phyloP scores from a whole-genome alignment of 2,329 filamentous ascomycete species.

The Trichoderma koningiopsis region DNA sequence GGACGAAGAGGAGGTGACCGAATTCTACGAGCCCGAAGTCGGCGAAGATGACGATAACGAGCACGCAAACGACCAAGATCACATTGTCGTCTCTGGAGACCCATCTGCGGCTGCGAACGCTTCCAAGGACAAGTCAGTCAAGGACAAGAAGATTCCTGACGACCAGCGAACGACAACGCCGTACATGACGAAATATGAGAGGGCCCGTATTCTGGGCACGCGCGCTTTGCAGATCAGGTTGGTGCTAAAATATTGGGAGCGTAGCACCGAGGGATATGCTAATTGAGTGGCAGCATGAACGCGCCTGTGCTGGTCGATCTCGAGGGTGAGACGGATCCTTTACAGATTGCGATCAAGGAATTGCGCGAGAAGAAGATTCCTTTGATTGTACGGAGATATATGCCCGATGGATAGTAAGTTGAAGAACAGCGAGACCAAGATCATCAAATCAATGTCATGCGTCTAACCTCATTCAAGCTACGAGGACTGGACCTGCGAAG shows the following conservation, averaged over 20 bases:
- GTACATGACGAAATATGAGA: conserved; percentile 99
- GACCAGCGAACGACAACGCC: conserved; percentile 90
- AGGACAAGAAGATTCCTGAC: conserved; percentile 87
- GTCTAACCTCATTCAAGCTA: conserved; percentile 62
- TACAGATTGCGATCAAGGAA: conserved; percentile 98
- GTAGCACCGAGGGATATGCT: conserved; percentile 26
- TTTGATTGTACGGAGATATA: conserved; percentile 88
- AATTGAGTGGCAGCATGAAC: conserved; percentile 72
- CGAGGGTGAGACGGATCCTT: conserved; percentile 94
- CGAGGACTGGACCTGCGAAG: conserved; percentile 99
- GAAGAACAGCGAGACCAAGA: not conserved
- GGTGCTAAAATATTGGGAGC: conserved; percentile 38
- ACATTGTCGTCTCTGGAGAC: conserved; percentile 64
- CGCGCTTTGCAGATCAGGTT: conserved; percentile 94
- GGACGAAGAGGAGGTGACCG: conserved; percentile 68
- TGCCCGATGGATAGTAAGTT: conserved; percentile 92
- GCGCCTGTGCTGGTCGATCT: conserved; percentile 94
- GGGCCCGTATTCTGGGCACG: conserved; percentile 88
- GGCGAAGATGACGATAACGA: conserved; percentile 56
- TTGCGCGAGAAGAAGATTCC: conserved; percentile 98
- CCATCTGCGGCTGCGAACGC: conserved; percentile 60
- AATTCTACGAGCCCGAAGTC: conserved; percentile 59
- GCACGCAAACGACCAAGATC: conserved; percentile 57
- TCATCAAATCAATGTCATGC: not conserved
- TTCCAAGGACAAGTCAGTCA: conserved; percentile 59